Evolutionary conservation across 2,329 filamentous ascomycete genomes (phyloP), one percentile per base, ranked within the genome.

Genomic region (Delphinella strobiligena): DNA sequence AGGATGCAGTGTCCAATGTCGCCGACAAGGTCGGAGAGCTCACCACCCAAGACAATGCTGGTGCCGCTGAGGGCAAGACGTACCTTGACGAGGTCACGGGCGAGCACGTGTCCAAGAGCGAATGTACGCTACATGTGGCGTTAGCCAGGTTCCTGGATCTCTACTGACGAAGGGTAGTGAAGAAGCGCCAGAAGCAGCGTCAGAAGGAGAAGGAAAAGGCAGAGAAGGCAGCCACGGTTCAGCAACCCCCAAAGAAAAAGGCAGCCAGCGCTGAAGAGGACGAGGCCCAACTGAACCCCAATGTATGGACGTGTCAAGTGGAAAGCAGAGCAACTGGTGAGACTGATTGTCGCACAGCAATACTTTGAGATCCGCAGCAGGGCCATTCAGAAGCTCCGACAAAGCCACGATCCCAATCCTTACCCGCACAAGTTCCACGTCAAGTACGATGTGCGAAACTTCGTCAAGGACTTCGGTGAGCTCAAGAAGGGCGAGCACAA

Each of bases 321-420:
- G 32, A 31, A 19, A 35, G 22, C 27, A 12, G 16, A 22, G 27
- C 14, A 30, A 22, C 12, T 30, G 5, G 35, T 2, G 27, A 39
- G 37, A 33, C 45, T 53, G 19, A 56, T 49, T 31, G 27, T 34
- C 38, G 17, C 42, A 11, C 54, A 82, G 76, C 80, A 84, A 80
- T 98, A 96, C 71, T 95, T 94, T 60, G 91, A 98, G 68, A 93
- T 96, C 59, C 83, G 91, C 47, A 93, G 82, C 55, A 77, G 84
- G 51, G 74, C 74, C 50, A 78, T 94, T 68, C 80, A 82, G 62
- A 80, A 81, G 54, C 73, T 89, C 47, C 75, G 80, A 54, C 68
- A 80, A 56, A 77, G 75, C 56, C 78, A 82, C 67, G 67, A 78
- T 44, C 82, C 83, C 31, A 82, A 89, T 56, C 84, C 84, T 4